A percentile compares a stretch with the other conserved stretches of the same genome.
phyloP scores from a whole-genome alignment of 257 asterid species.

The Fraxinus pennsylvanica region DNA sequence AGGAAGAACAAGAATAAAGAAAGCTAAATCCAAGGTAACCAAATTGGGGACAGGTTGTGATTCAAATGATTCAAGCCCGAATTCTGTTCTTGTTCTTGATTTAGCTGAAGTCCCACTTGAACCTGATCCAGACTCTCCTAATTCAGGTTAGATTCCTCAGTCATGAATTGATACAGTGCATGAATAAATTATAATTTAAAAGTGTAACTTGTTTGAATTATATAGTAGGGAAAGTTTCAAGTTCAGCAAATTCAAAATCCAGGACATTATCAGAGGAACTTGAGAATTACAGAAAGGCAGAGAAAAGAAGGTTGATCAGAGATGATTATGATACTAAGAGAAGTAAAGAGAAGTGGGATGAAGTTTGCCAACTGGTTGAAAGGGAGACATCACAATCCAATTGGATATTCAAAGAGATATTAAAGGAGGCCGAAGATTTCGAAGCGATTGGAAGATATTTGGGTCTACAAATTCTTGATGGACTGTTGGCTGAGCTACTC shows the following conservation, averaged over 20 bases:
- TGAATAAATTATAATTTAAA: background rate
- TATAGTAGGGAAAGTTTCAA: constrained; percentile 42
- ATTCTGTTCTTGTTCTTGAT: constrained; percentile 71
- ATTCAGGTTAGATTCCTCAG: constrained; percentile 46
- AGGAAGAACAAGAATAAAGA: constrained; percentile 24
- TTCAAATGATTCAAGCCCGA: constrained; percentile 67
- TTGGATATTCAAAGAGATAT: constrained; percentile 39
- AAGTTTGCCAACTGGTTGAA: constrained; percentile 45
- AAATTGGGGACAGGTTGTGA: constrained; percentile 35
- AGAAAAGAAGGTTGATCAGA: constrained; percentile 10
- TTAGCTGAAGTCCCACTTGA: constrained; percentile 40
- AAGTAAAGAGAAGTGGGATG: constrained; percentile 35
- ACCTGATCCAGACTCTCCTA: constrained; percentile 36
- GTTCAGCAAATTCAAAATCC: constrained; percentile 49
- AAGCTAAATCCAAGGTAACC: constrained; percentile 21
- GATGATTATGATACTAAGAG: constrained; percentile 16
- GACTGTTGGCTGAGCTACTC: constrained; percentile 46
- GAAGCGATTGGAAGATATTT: constrained; percentile 46
- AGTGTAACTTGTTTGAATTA: constrained; percentile 17
- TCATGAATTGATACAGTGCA: background rate
- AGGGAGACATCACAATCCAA: constrained; percentile 35
- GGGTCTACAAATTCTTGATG: constrained; percentile 44
- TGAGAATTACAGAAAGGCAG: constrained; percentile 36
- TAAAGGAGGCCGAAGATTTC: constrained; percentile 21
- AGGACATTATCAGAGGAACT: constrained; percentile 63